Conservation (phyloP, 495 filamentous ascomycete species). For the Lepidopterella palustris region DNA sequence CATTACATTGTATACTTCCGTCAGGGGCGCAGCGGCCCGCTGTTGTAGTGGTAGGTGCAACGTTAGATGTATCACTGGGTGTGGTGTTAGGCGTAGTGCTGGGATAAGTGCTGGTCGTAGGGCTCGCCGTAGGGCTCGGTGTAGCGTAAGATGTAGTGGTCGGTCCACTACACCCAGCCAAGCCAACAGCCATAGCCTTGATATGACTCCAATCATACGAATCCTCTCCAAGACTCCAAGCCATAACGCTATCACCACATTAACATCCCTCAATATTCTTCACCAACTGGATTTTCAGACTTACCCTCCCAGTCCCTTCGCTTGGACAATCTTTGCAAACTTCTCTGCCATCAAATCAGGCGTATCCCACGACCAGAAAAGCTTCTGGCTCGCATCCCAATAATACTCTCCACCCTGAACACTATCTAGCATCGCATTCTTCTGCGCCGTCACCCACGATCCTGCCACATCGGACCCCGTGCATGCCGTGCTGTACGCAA, state of each 20-base stretch:
- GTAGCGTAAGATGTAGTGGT: too few relatives aligned
- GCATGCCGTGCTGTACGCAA: slow-evolving; percentile 51
- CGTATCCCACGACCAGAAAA: slow-evolving; percentile 77
- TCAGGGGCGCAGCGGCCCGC: too few relatives aligned
- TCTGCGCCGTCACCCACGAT: slow-evolving; percentile 47
- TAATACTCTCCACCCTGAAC: slow-evolving; percentile 61
- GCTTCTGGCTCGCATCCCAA: slow-evolving; percentile 51
- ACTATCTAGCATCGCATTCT: slow-evolving; percentile 51
- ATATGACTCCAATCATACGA: slow-evolving; percentile 53
- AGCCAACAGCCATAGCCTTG: slow-evolving; percentile 40
- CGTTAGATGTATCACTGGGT: too few relatives aligned
- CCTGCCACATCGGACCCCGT: slow-evolving; percentile 42
- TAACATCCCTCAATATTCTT: too few relatives aligned
- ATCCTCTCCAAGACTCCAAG: slow-evolving; percentile 56
- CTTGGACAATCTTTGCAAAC: slow-evolving; percentile 53
- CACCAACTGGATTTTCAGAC: too few relatives aligned
- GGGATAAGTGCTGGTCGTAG: too few relatives aligned
- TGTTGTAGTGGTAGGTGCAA: too few relatives aligned
- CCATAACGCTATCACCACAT: too few relatives aligned
- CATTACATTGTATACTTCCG: too few relatives aligned
- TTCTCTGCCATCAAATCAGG: slow-evolving; percentile 55
- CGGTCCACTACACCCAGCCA: too few relatives aligned
- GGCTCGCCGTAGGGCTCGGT: too few relatives aligned
- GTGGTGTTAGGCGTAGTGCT: too few relatives aligned
- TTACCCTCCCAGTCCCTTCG: slow-evolving; percentile 50